phyloP scores from a whole-genome alignment of 768 basidiomycete genomes.

The Royoungia palumana region DNA sequence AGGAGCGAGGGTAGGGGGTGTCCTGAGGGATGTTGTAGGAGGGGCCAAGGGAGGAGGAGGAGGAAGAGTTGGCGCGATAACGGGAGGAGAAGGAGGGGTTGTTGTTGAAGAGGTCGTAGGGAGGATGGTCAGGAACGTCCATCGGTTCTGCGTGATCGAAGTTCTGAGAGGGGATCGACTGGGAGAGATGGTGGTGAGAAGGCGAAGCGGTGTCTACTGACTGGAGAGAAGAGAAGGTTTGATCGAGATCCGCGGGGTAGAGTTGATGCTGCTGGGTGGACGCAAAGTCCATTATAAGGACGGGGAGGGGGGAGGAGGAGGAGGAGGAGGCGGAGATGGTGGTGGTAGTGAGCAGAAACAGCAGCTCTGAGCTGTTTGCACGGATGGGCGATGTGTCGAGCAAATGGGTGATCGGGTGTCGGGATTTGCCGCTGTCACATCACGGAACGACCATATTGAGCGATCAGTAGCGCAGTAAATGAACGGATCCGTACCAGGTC shows the following conservation, averaged over 20 bases:
- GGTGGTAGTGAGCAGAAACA: constrained; percentile 38
- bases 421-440: constrained; percentile 48
- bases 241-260: constrained; percentile 59
- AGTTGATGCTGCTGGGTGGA: constrained; percentile 37
- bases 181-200: constrained; percentile 35
- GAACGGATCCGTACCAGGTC: constrained; percentile 31
- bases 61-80: constrained; percentile 71
- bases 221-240: constrained; percentile 47
- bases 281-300: constrained; percentile 53
- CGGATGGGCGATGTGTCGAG: constrained; percentile 38
- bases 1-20: constrained; percentile 52
- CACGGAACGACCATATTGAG: constrained; percentile 38
- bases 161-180: constrained; percentile 37
- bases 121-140: constrained; percentile 53
- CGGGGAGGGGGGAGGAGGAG: constrained; percentile 33
- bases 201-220: constrained; percentile 37
- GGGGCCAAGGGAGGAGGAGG: constrained; percentile 64
- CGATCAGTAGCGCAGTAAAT: constrained; percentile 26
- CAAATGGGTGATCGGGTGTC: constrained; percentile 53
- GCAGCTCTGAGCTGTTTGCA: constrained; percentile 26
- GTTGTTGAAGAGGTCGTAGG: constrained; percentile 64
- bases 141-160: constrained; percentile 54
- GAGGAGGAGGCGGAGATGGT: constrained; percentile 26
- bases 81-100: constrained; percentile 54
- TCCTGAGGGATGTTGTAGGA: constrained; percentile 54